Conservation (phyloP, 352 stramenopile genomes). For the Thalassiosira mediterranea region DNA sequence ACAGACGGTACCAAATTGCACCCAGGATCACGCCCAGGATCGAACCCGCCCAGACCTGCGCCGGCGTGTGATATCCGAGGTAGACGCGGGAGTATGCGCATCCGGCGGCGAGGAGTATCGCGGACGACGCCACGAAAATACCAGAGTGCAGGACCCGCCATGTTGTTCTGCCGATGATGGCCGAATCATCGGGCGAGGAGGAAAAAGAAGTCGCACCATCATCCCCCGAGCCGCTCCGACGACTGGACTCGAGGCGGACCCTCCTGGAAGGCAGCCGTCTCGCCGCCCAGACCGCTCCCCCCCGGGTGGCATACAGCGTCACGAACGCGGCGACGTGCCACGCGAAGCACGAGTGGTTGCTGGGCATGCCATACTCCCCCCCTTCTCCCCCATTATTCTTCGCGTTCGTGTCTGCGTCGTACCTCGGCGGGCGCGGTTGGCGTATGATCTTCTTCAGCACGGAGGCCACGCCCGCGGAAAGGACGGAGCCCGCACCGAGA, state of each 20-base stretch:
- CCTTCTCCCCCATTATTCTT: background rate
- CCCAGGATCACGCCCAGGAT: slow-evolving; percentile 22
- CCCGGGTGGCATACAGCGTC: slow-evolving; percentile 16
- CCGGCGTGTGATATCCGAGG: slow-evolving; percentile 35
- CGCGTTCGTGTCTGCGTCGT: slow-evolving; percentile 15
- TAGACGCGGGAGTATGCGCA: slow-evolving; percentile 47
- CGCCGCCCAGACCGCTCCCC: slow-evolving; percentile 5
- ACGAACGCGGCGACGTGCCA: slow-evolving; percentile 38
- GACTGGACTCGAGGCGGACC: background rate
- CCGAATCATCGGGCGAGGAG: background rate
- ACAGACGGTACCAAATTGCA: slow-evolving; percentile 26
- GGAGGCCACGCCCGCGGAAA: background rate
- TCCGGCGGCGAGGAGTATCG: slow-evolving; percentile 21
- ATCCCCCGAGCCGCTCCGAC: background rate
- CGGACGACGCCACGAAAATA: background rate
- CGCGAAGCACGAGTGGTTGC: slow-evolving; percentile 44
- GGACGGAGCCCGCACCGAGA: slow-evolving; percentile 16
- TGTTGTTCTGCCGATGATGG: background rate
- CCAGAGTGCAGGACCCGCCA: slow-evolving; percentile 19
- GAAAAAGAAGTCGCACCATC: no score
- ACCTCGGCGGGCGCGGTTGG: slow-evolving; percentile 23
- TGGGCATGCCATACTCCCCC: slow-evolving; percentile 43
- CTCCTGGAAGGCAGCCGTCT: background rate
- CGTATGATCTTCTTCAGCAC: slow-evolving; percentile 25
- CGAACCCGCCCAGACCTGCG: slow-evolving; percentile 39